These are phyloP conservation scores for Sclerotinia subarctica DNA, from an alignment of 2,329 filamentous ascomycete genomes.

Conservation along the genomic window DNA sequence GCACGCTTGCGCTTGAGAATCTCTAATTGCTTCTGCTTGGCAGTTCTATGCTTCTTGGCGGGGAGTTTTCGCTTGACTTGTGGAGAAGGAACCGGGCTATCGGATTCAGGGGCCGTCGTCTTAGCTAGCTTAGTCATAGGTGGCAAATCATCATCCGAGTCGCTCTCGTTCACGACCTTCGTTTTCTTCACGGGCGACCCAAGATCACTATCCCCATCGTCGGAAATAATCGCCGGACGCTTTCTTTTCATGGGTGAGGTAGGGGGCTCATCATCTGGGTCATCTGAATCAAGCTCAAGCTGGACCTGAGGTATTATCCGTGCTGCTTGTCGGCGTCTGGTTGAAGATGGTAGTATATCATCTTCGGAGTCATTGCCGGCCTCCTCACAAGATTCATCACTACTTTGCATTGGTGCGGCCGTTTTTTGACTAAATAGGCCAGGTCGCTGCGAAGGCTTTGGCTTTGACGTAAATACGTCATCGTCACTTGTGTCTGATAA, in stretches of 20 bases:
- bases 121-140: constrained; percentile 17
- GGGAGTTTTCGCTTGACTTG: constrained; percentile 18
- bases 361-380: constrained; percentile 24
- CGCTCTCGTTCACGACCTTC: neutral
- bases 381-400: constrained; percentile 2
- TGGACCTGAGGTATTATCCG: constrained; percentile 6
- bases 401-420: neutral
- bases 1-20: constrained; percentile 42
- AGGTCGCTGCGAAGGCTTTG: constrained; percentile 12
- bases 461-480: constrained; percentile 11
- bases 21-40: constrained; percentile 44
- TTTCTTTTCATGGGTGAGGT: constrained; percentile 28
- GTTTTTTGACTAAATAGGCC: constrained; percentile 11
- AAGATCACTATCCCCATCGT: constrained; percentile 13
- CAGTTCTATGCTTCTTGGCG: constrained; percentile 37
- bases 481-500: constrained; percentile 23
- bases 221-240: neutral
- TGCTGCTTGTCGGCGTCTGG: constrained; percentile 21
- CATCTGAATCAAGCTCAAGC: constrained; percentile 16
- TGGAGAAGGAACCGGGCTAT: constrained; percentile 15
- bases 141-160: constrained; percentile 18
- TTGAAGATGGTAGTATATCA: constrained; percentile 26
- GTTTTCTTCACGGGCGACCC: constrained; percentile 13
- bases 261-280: constrained; percentile 22
- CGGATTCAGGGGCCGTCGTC: constrained; percentile 24